phyloP scores from a whole-genome alignment of 1,284 basidiomycete species.

The Tremellales sp. region DNA sequence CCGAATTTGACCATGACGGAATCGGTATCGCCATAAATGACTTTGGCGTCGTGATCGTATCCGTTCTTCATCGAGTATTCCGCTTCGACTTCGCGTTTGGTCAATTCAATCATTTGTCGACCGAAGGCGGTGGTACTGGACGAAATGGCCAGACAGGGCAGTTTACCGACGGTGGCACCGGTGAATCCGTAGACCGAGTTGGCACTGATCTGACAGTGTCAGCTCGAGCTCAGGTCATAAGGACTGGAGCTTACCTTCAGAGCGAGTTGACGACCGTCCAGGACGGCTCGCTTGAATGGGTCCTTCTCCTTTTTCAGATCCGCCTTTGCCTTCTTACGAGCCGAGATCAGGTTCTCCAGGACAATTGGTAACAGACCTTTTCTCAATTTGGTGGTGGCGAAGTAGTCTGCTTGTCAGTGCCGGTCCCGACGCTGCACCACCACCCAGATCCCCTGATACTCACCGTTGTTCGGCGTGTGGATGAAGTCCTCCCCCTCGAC shows the following conservation, averaged over 20 bases:
- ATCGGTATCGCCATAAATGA: conserved; percentile 96
- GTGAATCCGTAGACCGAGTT: conserved; percentile 98
- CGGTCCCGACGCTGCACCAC: background rate
- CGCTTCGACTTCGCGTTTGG: conserved; percentile 84
- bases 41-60: conserved; percentile 75
- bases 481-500: conserved; percentile 72
- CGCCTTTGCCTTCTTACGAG: conserved; percentile 85
- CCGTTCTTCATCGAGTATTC: conserved; percentile 83
- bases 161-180: conserved; percentile 88
- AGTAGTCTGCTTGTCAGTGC: conserved; percentile 61
- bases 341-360: conserved; percentile 83
- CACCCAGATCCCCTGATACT: conserved; percentile 13
- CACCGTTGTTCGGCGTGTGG: conserved; percentile 85
- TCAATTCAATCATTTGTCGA: conserved; percentile 94
- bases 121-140: conserved; percentile 90
- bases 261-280: conserved; percentile 90
- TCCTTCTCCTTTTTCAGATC: conserved; percentile 93
- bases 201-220: conserved; percentile 73
- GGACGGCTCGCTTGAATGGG: conserved; percentile 87
- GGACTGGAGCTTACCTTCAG: conserved; percentile 63
- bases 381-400: conserved; percentile 65
- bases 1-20: conserved; percentile 97
- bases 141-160: conserved; percentile 89
- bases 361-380: conserved; percentile 88
- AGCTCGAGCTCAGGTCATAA: background rate